Conservation (phyloP, 164 flowering plant genomes). For the Tinospora cordifolia region DNA sequence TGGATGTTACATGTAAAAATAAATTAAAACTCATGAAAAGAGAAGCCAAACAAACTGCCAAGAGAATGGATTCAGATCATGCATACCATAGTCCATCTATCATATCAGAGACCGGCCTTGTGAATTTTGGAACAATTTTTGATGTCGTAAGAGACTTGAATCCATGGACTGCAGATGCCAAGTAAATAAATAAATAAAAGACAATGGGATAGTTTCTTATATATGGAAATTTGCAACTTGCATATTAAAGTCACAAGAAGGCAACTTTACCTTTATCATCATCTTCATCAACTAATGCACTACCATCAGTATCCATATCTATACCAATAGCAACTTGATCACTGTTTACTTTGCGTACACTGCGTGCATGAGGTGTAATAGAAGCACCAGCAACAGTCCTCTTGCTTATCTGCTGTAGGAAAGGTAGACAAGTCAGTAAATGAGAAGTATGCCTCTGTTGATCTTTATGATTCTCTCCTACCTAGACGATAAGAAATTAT, state of each 20-base stretch:
- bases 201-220: too few relatives aligned
- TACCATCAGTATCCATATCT: slow-evolving; percentile 47
- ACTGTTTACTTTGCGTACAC: slow-evolving; percentile 66
- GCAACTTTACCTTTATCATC: slow-evolving; percentile 76
- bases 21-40: neutral
- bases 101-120: slow-evolving; percentile 77
- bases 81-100: slow-evolving; percentile 90
- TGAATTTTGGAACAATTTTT: slow-evolving; percentile 76
- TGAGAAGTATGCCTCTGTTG: neutral
- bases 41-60: neutral
- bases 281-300: slow-evolving; percentile 64
- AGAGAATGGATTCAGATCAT: neutral
- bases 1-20: slow-evolving; percentile 18
- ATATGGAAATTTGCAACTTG: neutral
- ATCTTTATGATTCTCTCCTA: too few relatives aligned
- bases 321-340: slow-evolving; percentile 89
- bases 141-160: slow-evolving; percentile 90
- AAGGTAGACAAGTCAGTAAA: neutral
- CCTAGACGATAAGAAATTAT: too few relatives aligned
- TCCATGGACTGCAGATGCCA: slow-evolving; percentile 59
- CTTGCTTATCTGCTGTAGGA: slow-evolving; percentile 51
- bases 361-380: slow-evolving; percentile 62
- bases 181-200: slow-evolving; percentile 2
- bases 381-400: slow-evolving; percentile 47
- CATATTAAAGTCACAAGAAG: neutral